Evolutionary conservation across 345 rosid genomes (phyloP), one percentile per base, ranked within the genome.

Genomic region (Mallotus nudiflorus): DNA sequence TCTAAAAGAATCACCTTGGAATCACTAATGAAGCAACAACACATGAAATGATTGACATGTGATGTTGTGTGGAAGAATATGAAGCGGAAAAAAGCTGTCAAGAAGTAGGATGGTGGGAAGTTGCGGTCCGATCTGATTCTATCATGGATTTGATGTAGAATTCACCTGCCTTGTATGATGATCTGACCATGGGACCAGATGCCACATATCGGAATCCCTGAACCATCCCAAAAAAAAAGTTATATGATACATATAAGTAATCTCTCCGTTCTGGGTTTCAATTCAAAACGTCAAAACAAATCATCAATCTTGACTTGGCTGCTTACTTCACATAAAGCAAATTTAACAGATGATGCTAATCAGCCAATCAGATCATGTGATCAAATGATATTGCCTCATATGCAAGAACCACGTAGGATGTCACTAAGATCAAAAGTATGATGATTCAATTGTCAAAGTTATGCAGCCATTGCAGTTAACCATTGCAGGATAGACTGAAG

Each of bases 141-240:
- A 95, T 90, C 99, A 95, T 95, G 64, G 97, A 92, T 75, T 91
- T 95, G 79, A 95, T 95, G 81, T 92, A 95, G 85, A 86, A 91
- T 80, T 96, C 99, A 55, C 98, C 97, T 1, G 98, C 99, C 85
- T 96, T 96, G 88, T 92, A 96, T 12, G 99, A 96, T 60, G 99
- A 96, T 80, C 97, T 86, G 67, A 96, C 99, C 99, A 92, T 92
- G 40, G 98, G 98, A 62, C 99, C 98, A 53, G 97, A 96, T 70
- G 98, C 99, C 55, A 96, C 98, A 25, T 90, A 95, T 31, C 99
- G 92, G 68, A 92, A 96, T 74, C 99, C 98, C 98, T 92, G 87
- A 64, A 50, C 35, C 71, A 80, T 39, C n/a, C n/a, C n/a, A n/a
- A 53, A 73, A 78, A 42, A 72, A 61, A 28, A 62, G 35, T 24